Base-by-base conservation (phyloP, 1,139 yeast species). In the Pneumocystis oryctolagi region DNA sequence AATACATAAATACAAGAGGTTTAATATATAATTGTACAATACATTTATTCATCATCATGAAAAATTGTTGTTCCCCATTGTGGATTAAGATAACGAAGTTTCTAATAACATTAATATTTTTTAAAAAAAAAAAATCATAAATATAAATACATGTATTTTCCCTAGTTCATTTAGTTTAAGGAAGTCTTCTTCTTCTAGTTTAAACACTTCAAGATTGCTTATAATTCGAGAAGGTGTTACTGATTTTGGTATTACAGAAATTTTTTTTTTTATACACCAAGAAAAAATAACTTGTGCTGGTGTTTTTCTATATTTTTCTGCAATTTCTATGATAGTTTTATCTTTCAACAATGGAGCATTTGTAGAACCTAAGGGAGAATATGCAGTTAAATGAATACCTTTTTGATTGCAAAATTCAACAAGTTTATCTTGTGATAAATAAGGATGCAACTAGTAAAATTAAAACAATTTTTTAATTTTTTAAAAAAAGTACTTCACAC, bases 231-330 rank as follows among this genome's bases (percentile, higher is more conserved):
- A 72, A 25, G 82, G 79, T 42, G 80, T 83, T 60, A 81, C 80
- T 35, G 89, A 84, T 75, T 87, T 87, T 68, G 92, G 90, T 69
- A 87, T 78, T 39, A 84, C 86, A 47, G 84, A 83, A 64, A 83
- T 77, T 60, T 82, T 83, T 40, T 65, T 66, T 14, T 47, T 31
- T 37, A 89, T 82, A 61, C 90, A 85, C 94, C 94, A 87, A 76
- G 92, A 82, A 69, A 87, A 76, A 69, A 86, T 77, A 16, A 87
- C 82, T 73, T 85, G 86, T 53, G 87, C 83, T 18, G 85, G 73
- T 16, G 76, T 64, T 68, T 78, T 83, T 40, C 72, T 71, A 73
- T 83, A 83, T 25, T 75, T 75, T 9, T 70, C 65, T 60, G 92
- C 89, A 70, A 86, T 82, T 47, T 74, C 64, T 63, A 73, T 74